A percentile compares a stretch with the other conserved stretches of the same genome.
Conservation (phyloP, 176 grass and related monocot species). For the Avena insularis region DNA sequence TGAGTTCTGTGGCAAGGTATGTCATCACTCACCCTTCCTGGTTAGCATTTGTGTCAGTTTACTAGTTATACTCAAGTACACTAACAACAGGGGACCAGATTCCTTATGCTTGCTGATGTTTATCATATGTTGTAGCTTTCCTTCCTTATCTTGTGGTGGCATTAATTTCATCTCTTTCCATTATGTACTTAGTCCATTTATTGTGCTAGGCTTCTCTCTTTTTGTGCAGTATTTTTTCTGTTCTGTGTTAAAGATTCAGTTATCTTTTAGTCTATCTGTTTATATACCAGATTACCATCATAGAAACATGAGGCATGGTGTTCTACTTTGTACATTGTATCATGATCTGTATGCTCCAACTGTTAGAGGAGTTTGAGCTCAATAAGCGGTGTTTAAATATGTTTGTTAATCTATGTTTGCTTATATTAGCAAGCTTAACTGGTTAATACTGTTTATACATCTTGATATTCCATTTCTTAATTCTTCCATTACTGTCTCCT, state of each 20-base stretch:
- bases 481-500: not conserved
- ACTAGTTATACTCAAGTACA: not conserved
- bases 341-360: not conserved
- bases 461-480: not conserved
- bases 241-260: not conserved
- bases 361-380: not conserved
- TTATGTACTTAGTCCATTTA: not conserved
- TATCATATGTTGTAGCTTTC: not conserved
- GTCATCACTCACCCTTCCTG: not conserved
- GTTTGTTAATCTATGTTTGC: not conserved
- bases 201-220: not conserved
- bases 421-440: not conserved
- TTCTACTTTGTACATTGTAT: not conserved
- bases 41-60: not conserved
- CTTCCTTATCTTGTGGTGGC: not conserved
- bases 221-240: too few species aligned
- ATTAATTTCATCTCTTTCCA: not conserved
- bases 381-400: not conserved
- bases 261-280: not conserved
- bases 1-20: slow-evolving; percentile 92
- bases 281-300: not conserved
- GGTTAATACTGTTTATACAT: not conserved
- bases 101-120: not conserved
- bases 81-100: not conserved
- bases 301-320: not conserved